These are phyloP conservation scores for Metschnikowia matae DNA, from an alignment of 805 yeast species.

Conservation along the genomic window DNA sequence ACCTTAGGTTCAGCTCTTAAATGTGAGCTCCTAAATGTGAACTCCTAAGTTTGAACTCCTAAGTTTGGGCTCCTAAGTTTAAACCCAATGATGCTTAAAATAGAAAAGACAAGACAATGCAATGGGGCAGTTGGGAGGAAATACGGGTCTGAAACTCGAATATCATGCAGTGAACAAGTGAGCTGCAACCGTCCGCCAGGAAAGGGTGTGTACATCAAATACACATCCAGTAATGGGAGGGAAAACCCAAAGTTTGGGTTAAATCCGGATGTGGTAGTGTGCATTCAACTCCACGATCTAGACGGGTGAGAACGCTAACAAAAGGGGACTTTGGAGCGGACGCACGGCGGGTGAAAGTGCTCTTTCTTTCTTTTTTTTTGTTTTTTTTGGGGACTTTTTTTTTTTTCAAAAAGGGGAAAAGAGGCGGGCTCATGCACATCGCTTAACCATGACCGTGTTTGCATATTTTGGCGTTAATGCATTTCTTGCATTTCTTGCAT, in stretches of 20 bases:
- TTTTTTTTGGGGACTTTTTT: too few species aligned
- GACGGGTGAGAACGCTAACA: neutral
- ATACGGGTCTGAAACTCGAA: neutral
- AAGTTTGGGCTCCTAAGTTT: too few species aligned
- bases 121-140: neutral
- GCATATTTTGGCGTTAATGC: neutral
- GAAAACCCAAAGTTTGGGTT: neutral
- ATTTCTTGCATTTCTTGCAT: neutral
- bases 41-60: too few species aligned
- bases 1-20: too few species aligned
- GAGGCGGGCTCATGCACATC: neutral
- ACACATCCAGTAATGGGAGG: neutral
- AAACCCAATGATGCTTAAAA: too few species aligned
- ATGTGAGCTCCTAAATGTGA: too few species aligned
- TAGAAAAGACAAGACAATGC: too few species aligned
- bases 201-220: neutral
- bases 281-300: neutral
- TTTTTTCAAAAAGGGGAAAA: neutral
- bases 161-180: neutral
- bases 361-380: too few species aligned
- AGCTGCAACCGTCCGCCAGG: neutral
- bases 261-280: neutral
- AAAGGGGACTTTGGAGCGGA: neutral
- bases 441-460: neutral
- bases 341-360: neutral